Percentiles rank a stretch among this genome's conserved stretches.
Evolutionary conservation across 2,329 filamentous ascomycete genomes (phyloP).

Genomic region (Penicillium concentricum): DNA sequence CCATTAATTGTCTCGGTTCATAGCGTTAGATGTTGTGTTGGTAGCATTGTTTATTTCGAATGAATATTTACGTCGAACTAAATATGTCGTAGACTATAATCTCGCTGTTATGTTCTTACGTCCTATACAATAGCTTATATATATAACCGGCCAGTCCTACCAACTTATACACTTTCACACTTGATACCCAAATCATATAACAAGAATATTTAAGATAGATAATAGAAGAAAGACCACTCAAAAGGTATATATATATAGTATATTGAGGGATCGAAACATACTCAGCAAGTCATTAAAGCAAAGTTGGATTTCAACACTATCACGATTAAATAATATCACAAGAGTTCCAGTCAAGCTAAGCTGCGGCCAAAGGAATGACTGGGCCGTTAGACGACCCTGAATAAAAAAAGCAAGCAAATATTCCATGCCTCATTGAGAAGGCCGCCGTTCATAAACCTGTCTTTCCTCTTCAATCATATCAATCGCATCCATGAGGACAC

Average conservation of each 20-base stretch:
- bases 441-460: slow-evolving; percentile 39
- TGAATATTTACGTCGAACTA: background rate
- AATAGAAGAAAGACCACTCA: background rate
- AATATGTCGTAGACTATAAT: background rate
- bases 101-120: background rate
- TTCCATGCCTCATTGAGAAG: slow-evolving; percentile 5
- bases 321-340: background rate
- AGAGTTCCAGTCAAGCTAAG: background rate
- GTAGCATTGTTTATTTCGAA: too few relatives aligned
- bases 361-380: background rate
- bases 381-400: background rate
- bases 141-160: background rate
- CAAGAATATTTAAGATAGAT: background rate
- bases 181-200: background rate
- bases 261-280: background rate
- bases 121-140: background rate
- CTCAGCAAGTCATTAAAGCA: background rate
- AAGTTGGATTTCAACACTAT: background rate
- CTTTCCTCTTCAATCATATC: slow-evolving; percentile 53
- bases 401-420: background rate
- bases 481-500: slow-evolving; percentile 46
- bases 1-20: background rate
- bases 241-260: background rate
- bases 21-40: background rate
- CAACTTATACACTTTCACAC: background rate